phyloP scores from a whole-genome alignment of 2,329 filamentous ascomycete genomes.

The Sarocladiaceae sp. region DNA sequence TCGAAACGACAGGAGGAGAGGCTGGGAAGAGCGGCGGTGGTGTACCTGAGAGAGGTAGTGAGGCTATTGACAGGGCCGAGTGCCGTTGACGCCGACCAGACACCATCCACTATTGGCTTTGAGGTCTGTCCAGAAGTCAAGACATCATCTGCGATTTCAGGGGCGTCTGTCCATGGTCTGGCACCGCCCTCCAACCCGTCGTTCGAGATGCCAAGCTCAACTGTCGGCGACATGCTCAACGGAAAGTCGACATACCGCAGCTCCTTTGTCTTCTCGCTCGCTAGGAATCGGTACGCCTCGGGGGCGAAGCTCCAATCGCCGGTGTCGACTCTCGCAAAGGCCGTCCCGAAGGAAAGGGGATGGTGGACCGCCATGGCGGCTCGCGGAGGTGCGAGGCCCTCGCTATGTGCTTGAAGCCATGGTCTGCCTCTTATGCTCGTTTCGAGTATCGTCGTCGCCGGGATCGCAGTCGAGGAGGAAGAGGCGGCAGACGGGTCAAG shows the following conservation, averaged over 20 bases:
- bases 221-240: constrained; percentile 25
- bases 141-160: background rate
- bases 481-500: constrained; percentile 19
- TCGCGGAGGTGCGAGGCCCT: constrained; percentile 18
- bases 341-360: constrained; percentile 25
- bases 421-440: constrained; percentile 22
- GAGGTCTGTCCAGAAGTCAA: background rate
- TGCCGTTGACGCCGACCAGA: constrained; percentile 29
- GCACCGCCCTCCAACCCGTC: constrained; percentile 9
- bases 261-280: constrained; percentile 23
- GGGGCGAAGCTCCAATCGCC: constrained; percentile 31
- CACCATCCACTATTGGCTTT: constrained; percentile 23
- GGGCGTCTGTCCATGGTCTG: background rate
- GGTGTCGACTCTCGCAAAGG: constrained; percentile 34
- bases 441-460: constrained; percentile 33
- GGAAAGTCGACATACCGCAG: constrained; percentile 24
- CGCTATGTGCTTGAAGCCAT: constrained; percentile 13
- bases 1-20: constrained; percentile 32
- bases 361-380: constrained; percentile 27
- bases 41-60: constrained; percentile 14
- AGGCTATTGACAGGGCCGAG: background rate
- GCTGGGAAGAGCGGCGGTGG: constrained; percentile 22
- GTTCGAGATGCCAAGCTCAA: constrained; percentile 35
- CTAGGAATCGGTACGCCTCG: constrained; percentile 25
- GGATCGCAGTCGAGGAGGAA: too few species aligned